A percentile compares a stretch with the other conserved stretches of the same genome.
phyloP scores from a whole-genome alignment of 495 filamentous ascomycete genomes.

The Neurospora intermedia region DNA sequence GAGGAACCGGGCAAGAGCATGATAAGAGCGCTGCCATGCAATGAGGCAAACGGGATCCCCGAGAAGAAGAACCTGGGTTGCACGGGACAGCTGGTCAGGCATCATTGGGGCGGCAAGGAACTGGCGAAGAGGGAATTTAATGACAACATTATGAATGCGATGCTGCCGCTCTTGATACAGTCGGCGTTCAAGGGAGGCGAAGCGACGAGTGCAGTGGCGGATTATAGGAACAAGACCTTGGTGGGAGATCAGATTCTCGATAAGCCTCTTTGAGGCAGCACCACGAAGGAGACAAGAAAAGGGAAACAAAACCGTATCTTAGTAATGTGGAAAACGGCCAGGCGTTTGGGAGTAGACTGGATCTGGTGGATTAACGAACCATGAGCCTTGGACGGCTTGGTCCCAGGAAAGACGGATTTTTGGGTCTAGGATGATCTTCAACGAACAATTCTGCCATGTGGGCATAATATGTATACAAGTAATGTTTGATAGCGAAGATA shows the following conservation, averaged over 20 bases:
- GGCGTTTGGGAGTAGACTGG: neutral
- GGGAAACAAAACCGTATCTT: neutral
- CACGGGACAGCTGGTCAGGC: conserved; percentile 17
- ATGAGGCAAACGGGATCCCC: conserved; percentile 22
- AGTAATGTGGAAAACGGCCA: neutral
- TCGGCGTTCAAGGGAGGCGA: conserved; percentile 5
- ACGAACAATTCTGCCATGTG: neutral
- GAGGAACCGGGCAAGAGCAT: conserved; percentile 8
- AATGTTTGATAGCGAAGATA: neutral
- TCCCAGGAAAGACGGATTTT: neutral
- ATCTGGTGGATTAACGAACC: neutral
- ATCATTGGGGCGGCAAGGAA: conserved; percentile 18
- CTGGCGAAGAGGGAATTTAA: conserved; percentile 11
- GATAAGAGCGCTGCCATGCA: conserved; percentile 15
- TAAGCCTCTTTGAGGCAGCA: neutral
- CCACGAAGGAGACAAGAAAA: neutral
- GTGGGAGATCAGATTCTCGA: conserved; percentile 12
- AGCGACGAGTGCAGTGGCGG: conserved; percentile 4
- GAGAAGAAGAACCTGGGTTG: conserved; percentile 9
- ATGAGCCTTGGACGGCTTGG: neutral
- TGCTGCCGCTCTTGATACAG: conserved; percentile 14
- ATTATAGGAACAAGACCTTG: conserved; percentile 10
- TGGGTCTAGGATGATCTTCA: neutral
- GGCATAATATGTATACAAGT: neutral
- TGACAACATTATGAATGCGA: conserved; percentile 13